These are phyloP conservation scores for Claviceps sp. DNA, from an alignment of 2,329 filamentous ascomycete species.

Conservation along the genomic window DNA sequence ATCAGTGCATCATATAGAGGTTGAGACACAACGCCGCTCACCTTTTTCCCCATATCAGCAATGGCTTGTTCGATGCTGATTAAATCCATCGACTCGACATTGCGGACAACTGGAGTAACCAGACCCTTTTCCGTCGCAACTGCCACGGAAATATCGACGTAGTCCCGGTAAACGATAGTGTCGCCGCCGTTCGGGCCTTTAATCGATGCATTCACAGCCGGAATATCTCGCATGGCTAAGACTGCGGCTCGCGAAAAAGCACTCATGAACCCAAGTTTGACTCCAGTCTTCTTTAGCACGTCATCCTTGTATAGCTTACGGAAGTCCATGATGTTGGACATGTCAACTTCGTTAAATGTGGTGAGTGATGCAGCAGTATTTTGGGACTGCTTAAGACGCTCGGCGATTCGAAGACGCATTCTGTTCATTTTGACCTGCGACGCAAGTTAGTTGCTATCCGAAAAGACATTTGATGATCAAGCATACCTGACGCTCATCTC, in stretches of 20 bases:
- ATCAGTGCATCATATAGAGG: not conserved
- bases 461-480: not conserved
- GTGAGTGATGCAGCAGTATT: conserved; percentile 95
- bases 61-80: conserved; percentile 83
- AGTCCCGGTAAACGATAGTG: conserved; percentile 96
- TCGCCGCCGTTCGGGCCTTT: conserved; percentile 91
- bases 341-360: conserved; percentile 98
- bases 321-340: conserved; percentile 96
- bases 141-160: conserved; percentile 93
- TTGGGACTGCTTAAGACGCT: conserved; percentile 97
- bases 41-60: conserved; percentile 92
- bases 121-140: conserved; percentile 96
- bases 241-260: conserved; percentile 85
- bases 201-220: conserved; percentile 89
- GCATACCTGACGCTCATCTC: conserved; percentile 78
- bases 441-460: not conserved
- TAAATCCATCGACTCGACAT: conserved; percentile 79
- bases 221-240: conserved; percentile 89
- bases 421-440: conserved; percentile 96
- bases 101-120: conserved; percentile 91
- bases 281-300: conserved; percentile 84
- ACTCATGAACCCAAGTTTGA: conserved; percentile 99
- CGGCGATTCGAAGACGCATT: conserved; percentile 93
- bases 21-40: conserved; percentile 18
- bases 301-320: conserved; percentile 96